phyloP scores from a whole-genome alignment of 2,329 filamentous ascomycete species.

The Colletotrichum sp. region DNA sequence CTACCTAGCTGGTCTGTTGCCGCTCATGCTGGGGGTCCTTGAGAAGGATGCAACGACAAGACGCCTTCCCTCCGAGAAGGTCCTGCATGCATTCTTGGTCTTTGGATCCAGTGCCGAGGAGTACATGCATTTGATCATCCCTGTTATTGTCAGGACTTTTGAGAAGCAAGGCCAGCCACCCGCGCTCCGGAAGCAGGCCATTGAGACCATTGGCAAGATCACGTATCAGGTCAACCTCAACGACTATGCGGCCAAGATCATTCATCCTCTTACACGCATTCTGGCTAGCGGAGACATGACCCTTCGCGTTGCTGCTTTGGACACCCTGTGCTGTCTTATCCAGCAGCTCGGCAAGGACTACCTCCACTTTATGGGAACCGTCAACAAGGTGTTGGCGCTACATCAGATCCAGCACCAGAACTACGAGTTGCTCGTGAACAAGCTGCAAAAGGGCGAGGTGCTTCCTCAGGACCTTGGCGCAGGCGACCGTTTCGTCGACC shows the following conservation, averaged over 20 bases:
- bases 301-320: slow-evolving; percentile 82
- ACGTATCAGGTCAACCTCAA: slow-evolving; percentile 97
- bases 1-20: slow-evolving; percentile 86
- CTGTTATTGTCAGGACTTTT: slow-evolving; percentile 92
- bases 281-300: slow-evolving; percentile 74
- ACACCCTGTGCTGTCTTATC: slow-evolving; percentile 93
- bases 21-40: slow-evolving; percentile 91
- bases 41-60: slow-evolving; percentile 82
- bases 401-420: slow-evolving; percentile 88
- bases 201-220: slow-evolving; percentile 92
- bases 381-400: slow-evolving; percentile 83
- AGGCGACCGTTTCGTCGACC: slow-evolving; percentile 78
- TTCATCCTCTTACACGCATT: slow-evolving; percentile 88
- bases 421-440: slow-evolving; percentile 90
- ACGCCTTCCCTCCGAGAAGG: slow-evolving; percentile 83
- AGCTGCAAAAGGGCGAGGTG: slow-evolving; percentile 91
- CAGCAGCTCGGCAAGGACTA: slow-evolving; percentile 97
- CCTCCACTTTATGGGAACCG: slow-evolving; percentile 88
- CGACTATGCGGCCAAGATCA: slow-evolving; percentile 94
- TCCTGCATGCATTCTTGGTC: slow-evolving; percentile 92
- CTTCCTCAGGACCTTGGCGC: slow-evolving; percentile 94
- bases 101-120: slow-evolving; percentile 96
- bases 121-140: slow-evolving; percentile 99
- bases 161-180: slow-evolving; percentile 84
- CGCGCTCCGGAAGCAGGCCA: slow-evolving; percentile 83